Base-by-base conservation (phyloP, 257 asterid genomes). In the Fraxinus excelsior region DNA sequence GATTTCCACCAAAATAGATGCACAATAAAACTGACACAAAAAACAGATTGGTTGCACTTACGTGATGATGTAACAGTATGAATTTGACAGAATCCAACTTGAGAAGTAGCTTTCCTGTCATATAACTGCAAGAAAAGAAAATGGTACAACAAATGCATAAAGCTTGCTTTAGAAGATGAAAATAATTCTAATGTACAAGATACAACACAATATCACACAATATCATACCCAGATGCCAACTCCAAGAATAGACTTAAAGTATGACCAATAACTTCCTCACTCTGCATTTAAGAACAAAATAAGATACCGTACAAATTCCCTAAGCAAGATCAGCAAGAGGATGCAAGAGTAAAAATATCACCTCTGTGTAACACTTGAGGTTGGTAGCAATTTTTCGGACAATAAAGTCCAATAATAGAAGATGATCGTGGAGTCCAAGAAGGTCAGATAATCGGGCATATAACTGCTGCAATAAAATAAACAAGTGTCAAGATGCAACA, bases 371-470 rank as follows among this genome's bases (percentile, higher is more conserved):
- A 82, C 94, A 95, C 85, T 93, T 95, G 82, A 95, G 97, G 81
- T 93, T 95, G 46, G 94, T 86, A 40, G 93, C 98, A 82, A 95
- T 90, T 88, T 95, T 95, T 44, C 91, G 90, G 77, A 93, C 90
- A 81, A 95, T 84, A 82, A 93, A 86, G 76, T 95, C 90, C 91
- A 95, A 82, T 35, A 95, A 84, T 82, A 92, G 82, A 68, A 91
- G 91, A 90, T 95, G 99, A 87, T 93, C 98, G 82, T 91, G 91
- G 72, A 95, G 96, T 74, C 99, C 98, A 87, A 95, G 93, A 85
- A 95, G 97, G 67, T 95, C 97, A 65, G 99, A 91, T 56, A 95
- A 81, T 81, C 94, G 91, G 76, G 91, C 92, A 85, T 95, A 95
- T 85, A 95, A 81, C 96, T 91, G 99, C 99, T 95, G 99, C 88